Conservation (phyloP, 2,329 filamentous ascomycete genomes). For the Fusarium zealandicum region DNA sequence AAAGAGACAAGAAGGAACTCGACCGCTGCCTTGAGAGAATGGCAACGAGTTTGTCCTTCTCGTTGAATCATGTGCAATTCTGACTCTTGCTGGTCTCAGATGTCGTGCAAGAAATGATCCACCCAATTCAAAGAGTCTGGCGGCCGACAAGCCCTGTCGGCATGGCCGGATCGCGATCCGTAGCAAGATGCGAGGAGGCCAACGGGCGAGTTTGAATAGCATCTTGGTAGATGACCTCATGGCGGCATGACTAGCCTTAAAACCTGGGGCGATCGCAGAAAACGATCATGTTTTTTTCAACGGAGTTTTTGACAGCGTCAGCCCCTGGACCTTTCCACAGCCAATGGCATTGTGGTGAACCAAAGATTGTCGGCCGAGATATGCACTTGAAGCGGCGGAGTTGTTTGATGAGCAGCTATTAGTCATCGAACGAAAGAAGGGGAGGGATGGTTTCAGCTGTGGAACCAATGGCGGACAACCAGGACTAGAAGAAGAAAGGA, state of each 20-base stretch:
- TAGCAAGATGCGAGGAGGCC: background rate
- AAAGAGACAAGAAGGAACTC: background rate
- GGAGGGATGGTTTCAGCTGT: slow-evolving; percentile 23
- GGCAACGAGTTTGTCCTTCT: background rate
- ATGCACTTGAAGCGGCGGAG: slow-evolving; percentile 4
- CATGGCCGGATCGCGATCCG: slow-evolving; percentile 11
- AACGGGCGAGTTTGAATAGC: slow-evolving; percentile 5
- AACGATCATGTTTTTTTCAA: slow-evolving; percentile 19
- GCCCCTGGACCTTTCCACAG: slow-evolving; percentile 1
- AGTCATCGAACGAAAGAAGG: slow-evolving; percentile 24
- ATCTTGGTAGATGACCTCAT: slow-evolving; percentile 38
- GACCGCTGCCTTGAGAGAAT: background rate
- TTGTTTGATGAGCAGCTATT: slow-evolving; percentile 4
- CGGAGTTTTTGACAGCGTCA: slow-evolving; percentile 7
- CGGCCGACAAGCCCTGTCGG: slow-evolving; percentile 13
- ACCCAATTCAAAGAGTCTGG: slow-evolving; percentile 4
- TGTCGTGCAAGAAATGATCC: slow-evolving; percentile 2
- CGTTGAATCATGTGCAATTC: slow-evolving; percentile 2
- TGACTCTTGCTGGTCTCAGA: slow-evolving; percentile 11
- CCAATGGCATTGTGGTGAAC: slow-evolving; percentile 20
- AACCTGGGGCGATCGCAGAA: slow-evolving; percentile 30
- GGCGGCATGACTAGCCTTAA: slow-evolving; percentile 27
- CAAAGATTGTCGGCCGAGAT: slow-evolving; percentile 31
- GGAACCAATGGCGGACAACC: slow-evolving; percentile 23
- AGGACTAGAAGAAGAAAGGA: slow-evolving; percentile 34